Evolutionary conservation across 345 rosid genomes (phyloP), one percentile per base, ranked within the genome.

Genomic region (Hibiscus tridactylites): DNA sequence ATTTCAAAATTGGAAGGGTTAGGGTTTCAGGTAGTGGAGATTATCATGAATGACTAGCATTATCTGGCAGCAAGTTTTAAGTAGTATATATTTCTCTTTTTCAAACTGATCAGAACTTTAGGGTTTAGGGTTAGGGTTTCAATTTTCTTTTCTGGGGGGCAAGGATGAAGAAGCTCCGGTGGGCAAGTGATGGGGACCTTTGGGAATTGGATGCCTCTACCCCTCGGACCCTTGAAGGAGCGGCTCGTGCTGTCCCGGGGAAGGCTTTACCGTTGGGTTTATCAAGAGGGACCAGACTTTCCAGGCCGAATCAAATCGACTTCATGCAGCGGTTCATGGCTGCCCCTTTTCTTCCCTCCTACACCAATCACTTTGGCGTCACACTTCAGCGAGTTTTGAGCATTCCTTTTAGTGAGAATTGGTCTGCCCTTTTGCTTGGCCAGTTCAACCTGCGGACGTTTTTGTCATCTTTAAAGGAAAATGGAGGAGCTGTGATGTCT

Each of bases 241-340:
- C 76, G 15, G 93, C 95, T 16, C 85, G 88, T 37, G 81, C 96
- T 2, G 92, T 87, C 10, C 83, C 96, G 0, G 92, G 85, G 5
- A 84, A 85, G 69, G 82, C 91, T 9, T 82, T 87, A 33, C 95
- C 97, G 1, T 74, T 90, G 3, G 96, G 97, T n/a, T 33, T 91
- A 19, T 84, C 90, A n/a, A 83, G 97, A 82, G 97, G 95, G 65
- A 81, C 84, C 31, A 82, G 77, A 33, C 89, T 95, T 35, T 84
- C 91, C 39, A 85, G 97, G 61, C 86, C 96, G 42, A 87, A 81
- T 70, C 99, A 92, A 78, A 78, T 83, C 61, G 92, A 92, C 65
- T 95, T 95, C 87, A 78, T 92, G 75, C 97, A 92, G 75, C 91
- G 97, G 17, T 95, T 95, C 86, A 92, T 92, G 98, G 50, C 80